Percentiles rank a stretch among this genome's conserved stretches.
Conservation (phyloP, 495 filamentous ascomycete genomes). For the Aspergillus kassunensis region DNA sequence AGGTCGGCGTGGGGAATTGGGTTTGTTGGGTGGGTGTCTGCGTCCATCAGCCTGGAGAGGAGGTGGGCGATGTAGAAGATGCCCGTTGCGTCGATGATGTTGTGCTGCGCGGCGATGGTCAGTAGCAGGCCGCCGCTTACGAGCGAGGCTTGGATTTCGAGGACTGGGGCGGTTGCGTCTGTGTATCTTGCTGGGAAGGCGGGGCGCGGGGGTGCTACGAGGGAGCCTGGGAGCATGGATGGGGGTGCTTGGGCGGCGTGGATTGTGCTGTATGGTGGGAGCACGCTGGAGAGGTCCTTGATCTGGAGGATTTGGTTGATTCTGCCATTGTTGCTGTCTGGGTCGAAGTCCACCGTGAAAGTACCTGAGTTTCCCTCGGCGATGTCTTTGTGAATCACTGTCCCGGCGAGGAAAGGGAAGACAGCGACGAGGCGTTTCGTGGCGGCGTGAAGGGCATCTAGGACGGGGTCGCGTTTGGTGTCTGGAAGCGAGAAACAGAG, state of each 20-base stretch:
- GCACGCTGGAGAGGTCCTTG: constrained; percentile 19
- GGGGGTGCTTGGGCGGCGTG: constrained; percentile 18
- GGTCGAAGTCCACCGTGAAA: constrained; percentile 17
- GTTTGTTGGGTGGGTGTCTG: not conserved
- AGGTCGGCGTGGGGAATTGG: constrained; percentile 19
- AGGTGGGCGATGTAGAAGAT: constrained; percentile 31
- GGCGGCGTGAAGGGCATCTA: constrained; percentile 23
- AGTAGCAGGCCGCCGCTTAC: constrained; percentile 33
- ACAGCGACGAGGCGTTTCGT: constrained; percentile 18
- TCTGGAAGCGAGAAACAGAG: constrained; percentile 24
- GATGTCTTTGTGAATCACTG: constrained; percentile 25
- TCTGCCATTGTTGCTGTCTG: not conserved
- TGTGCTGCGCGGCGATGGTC: constrained; percentile 36
- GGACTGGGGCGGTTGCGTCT: constrained; percentile 25
- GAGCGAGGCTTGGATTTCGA: constrained; percentile 32
- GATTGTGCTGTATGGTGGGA: constrained; percentile 25
- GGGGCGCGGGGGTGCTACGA: constrained; percentile 18
- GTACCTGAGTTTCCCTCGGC: constrained; percentile 22
- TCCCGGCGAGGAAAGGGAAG: constrained; percentile 31
- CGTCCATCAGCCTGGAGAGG: constrained; percentile 12
- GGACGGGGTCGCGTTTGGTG: constrained; percentile 10
- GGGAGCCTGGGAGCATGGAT: constrained; percentile 24
- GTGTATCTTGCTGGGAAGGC: constrained; percentile 33
- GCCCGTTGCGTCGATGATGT: constrained; percentile 37
- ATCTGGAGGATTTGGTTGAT: constrained; percentile 19